Percentiles rank a stretch among this genome's conserved stretches.
Conservation (phyloP, 345 rosid genomes). For the Ailanthus altissimus region DNA sequence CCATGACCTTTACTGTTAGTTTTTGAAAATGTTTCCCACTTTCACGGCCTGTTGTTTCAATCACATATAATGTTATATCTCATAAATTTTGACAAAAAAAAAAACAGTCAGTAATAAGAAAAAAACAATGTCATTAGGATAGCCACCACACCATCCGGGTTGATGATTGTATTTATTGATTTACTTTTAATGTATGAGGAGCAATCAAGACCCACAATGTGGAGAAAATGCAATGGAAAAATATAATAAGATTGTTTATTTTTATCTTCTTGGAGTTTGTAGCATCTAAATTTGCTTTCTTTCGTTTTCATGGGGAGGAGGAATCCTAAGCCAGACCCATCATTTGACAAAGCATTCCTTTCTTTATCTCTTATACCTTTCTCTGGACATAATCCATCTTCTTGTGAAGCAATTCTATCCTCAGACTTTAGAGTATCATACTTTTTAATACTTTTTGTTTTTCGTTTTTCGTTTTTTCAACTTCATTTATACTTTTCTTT, state of each 20-base stretch:
- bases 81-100: too few species aligned
- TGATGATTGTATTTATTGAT: too few species aligned
- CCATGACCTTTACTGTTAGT: neutral
- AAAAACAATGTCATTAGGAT: too few species aligned
- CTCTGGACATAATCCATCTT: conserved; percentile 34
- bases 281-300: neutral
- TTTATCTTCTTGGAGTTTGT: neutral
- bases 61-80: too few species aligned
- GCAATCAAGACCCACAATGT: neutral
- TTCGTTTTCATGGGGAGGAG: conserved; percentile 1
- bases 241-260: neutral
- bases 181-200: too few species aligned
- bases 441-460: conserved; percentile 15
- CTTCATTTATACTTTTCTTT: conserved; percentile 37
- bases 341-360: conserved; percentile 15
- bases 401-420: conserved; percentile 9
- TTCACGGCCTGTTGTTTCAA: neutral
- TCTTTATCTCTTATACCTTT: conserved; percentile 35
- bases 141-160: too few species aligned
- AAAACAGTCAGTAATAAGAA: too few species aligned
- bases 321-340: conserved; percentile 24
- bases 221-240: neutral
- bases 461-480: neutral
- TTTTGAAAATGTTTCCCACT: neutral
- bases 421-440: neutral